These are phyloP conservation scores for Skeletonema tropicum DNA, from an alignment of 108 stramenopile species.

Conservation along the genomic window DNA sequence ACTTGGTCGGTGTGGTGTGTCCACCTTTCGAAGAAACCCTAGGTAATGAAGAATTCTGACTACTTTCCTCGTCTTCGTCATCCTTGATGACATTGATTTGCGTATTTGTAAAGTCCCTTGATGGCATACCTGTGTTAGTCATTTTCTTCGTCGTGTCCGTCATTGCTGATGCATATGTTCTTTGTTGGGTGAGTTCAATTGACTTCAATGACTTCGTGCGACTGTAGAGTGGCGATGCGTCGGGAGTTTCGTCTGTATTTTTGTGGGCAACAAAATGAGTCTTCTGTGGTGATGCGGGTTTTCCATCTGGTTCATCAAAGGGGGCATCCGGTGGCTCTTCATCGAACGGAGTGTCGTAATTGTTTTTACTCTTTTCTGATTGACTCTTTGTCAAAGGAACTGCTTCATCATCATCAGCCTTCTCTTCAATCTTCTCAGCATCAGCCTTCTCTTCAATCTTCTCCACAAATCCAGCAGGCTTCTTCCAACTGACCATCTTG, in stretches of 20 bases:
- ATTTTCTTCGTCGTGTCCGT: constrained; percentile 43
- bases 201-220: constrained; percentile 28
- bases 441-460: constrained; percentile 8
- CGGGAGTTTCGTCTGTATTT: neutral
- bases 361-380: neutral
- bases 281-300: constrained; percentile 12
- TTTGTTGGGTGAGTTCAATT: constrained; percentile 20
- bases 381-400: neutral
- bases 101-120: constrained; percentile 29
- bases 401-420: neutral
- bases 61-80: constrained; percentile 1
- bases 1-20: neutral
- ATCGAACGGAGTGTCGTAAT: neutral
- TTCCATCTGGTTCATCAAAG: constrained; percentile 37
- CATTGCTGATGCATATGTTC: constrained; percentile 35
- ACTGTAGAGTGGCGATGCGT: neutral
- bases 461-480: constrained; percentile 56
- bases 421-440: constrained; percentile 9
- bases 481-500: constrained; percentile 70
- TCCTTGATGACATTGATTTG: constrained; percentile 20
- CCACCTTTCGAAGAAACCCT: constrained; percentile 1
- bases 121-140: constrained; percentile 10
- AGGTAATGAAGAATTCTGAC: neutral
- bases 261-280: constrained; percentile 1
- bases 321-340: constrained; percentile 42